Evolutionary conservation across 208 protist genomes (phyloP).

Genomic region (Trypanosoma scelopori): DNA sequence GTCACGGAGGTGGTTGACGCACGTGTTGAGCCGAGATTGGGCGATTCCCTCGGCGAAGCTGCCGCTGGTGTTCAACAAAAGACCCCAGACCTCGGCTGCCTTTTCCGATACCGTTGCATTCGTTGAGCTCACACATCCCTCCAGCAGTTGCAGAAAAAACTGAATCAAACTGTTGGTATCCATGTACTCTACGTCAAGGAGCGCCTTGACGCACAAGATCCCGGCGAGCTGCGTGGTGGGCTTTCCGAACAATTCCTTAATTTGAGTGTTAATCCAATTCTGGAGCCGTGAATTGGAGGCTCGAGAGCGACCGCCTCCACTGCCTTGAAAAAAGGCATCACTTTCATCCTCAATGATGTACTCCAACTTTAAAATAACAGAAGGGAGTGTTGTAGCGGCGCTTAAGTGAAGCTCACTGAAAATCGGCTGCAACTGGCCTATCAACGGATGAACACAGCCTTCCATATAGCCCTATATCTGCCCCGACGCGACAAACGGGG

Average conservation of each 20-base stretch:
- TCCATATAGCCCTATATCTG: conserved; percentile 20
- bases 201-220: conserved; percentile 59
- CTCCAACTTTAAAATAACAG: conserved; percentile 78
- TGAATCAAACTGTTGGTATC: conserved; percentile 74
- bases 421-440: conserved; percentile 83
- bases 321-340: conserved; percentile 75
- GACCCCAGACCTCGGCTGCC: conserved; percentile 79
- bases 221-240: conserved; percentile 61
- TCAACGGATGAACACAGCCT: conserved; percentile 62
- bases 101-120: conserved; percentile 41
- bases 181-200: conserved; percentile 81
- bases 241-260: conserved; percentile 67
- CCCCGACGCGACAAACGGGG: background rate
- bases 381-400: conserved; percentile 45
- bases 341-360: conserved; percentile 88
- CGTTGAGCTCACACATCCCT: conserved; percentile 48
- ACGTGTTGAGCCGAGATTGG: conserved; percentile 58
- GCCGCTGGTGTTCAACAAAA: conserved; percentile 69
- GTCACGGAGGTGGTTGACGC: conserved; percentile 46
- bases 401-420: conserved; percentile 65
- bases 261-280: conserved; percentile 75
- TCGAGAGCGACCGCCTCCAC: conserved; percentile 29
- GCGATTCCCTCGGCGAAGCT: conserved; percentile 77
- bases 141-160: conserved; percentile 69
- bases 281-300: conserved; percentile 50